Percentiles rank a stretch among this genome's conserved stretches.
phyloP scores from a whole-genome alignment of 2,329 filamentous ascomycete species.

The Curvularia eragrostidis region DNA sequence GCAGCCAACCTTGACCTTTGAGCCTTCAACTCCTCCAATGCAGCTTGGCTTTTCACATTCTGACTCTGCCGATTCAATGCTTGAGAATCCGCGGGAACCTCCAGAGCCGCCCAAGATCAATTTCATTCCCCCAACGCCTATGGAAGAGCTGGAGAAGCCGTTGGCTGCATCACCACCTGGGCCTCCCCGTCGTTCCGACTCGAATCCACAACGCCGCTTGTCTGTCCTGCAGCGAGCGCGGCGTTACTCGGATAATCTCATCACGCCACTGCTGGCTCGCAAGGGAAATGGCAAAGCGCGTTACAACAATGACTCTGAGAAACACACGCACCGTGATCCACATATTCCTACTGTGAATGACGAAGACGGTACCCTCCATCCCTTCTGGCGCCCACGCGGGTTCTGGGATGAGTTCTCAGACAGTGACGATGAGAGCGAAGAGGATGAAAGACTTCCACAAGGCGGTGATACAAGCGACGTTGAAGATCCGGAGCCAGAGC shows the following conservation, averaged over 20 bases:
- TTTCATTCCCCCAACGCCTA: conserved; percentile 62
- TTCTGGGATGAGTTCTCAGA: conserved; percentile 66
- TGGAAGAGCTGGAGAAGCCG: conserved; percentile 54
- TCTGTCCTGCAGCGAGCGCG: conserved; percentile 54
- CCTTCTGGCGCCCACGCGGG: conserved; percentile 68
- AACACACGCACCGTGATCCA: conserved; percentile 26
- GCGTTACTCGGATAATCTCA: conserved; percentile 55
- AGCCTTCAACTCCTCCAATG: conserved; percentile 48
- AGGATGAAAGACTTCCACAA: conserved; percentile 49
- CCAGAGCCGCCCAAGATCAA: conserved; percentile 64
- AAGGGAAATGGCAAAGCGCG: conserved; percentile 37
- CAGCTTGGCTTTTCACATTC: conserved; percentile 33
- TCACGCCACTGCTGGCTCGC: conserved; percentile 51
- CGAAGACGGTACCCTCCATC: conserved; percentile 59
- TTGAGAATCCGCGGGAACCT: conserved; percentile 64
- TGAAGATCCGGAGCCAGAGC: conserved; percentile 26
- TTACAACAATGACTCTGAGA: conserved; percentile 29
- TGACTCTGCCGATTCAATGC: conserved; percentile 60
- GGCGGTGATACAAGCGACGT: conserved; percentile 58
- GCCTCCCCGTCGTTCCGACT: conserved; percentile 42
- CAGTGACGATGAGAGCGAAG: conserved; percentile 46
- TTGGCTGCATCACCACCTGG: conserved; percentile 42
- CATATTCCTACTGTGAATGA: conserved; percentile 42
- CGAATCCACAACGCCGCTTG: conserved; percentile 47
- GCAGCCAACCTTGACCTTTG: conserved; percentile 39